Evolutionary conservation across 192 early-diverging fungal species (phyloP).

Genomic region (Rhizophagus clarus): DNA sequence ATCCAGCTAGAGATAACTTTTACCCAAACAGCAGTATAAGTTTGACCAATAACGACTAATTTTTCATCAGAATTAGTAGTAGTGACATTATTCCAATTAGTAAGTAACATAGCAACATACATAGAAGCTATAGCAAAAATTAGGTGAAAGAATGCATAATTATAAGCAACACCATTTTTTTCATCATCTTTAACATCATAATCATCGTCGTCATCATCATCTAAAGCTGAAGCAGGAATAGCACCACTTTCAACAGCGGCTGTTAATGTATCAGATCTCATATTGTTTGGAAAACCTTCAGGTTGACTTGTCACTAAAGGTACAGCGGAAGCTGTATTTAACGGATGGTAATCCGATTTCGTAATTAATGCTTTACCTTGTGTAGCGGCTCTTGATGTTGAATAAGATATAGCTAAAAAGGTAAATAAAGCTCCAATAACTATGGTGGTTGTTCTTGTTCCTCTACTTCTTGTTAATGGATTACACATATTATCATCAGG

Average conservation of each 20-base stretch:
- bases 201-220: conserved; percentile 51
- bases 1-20: conserved; percentile 85
- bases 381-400: conserved; percentile 87
- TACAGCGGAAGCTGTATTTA: conserved; percentile 45
- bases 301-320: conserved; percentile 55
- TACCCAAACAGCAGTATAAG: conserved; percentile 90
- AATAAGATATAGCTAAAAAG: conserved; percentile 91
- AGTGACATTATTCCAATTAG: conserved; percentile 72
- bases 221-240: conserved; percentile 74
- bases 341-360: conserved; percentile 48
- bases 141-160: conserved; percentile 91
- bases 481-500: conserved; percentile 72
- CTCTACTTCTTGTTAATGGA: conserved; percentile 71
- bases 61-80: conserved; percentile 41
- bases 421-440: conserved; percentile 90
- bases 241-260: conserved; percentile 64
- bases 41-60: conserved; percentile 82
- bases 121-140: conserved; percentile 89
- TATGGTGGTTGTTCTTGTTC: conserved; percentile 81
- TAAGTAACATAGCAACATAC: conserved; percentile 94
- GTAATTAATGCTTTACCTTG: conserved; percentile 72
- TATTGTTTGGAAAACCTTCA: conserved; percentile 34
- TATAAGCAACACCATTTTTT: conserved; percentile 77
- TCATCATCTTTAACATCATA: conserved; percentile 76
- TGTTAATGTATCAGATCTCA: conserved; percentile 43